Evolutionary conservation across 192 early-diverging fungal species (phyloP).

Genomic region (Backusella australiensis): DNA sequence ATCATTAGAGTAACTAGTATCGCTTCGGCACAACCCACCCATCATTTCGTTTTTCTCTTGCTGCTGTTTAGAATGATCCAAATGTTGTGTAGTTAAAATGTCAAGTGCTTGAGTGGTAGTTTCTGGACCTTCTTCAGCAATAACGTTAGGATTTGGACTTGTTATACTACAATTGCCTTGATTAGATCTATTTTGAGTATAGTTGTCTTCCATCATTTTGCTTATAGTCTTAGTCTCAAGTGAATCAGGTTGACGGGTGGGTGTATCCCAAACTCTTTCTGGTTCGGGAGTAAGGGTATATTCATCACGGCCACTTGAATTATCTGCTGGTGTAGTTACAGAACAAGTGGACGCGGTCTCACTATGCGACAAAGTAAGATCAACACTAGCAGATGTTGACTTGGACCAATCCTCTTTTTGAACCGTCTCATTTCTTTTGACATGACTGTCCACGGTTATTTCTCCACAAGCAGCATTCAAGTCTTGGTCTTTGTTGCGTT

Average conservation of each 20-base stretch:
- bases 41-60: not conserved
- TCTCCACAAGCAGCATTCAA: not conserved
- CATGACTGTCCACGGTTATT: not conserved
- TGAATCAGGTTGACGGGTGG: not conserved
- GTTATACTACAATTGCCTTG: not conserved
- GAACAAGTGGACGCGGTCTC: not conserved
- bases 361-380: not conserved
- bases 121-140: not conserved
- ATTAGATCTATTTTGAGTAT: not conserved
- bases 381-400: not conserved
- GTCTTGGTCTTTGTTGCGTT: not conserved
- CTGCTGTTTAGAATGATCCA: not conserved
- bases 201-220: not conserved
- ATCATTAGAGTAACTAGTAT: not conserved
- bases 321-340: not conserved
- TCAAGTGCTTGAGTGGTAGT: not conserved
- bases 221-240: not conserved
- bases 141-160: not conserved
- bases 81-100: not conserved
- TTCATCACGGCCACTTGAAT: not conserved
- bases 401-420: not conserved
- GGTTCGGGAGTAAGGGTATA: not conserved
- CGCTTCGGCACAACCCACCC: not conserved
- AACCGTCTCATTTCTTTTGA: not conserved
- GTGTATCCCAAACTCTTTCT: not conserved